These are phyloP conservation scores for Globisporangium radiosum DNA, from an alignment of 352 stramenopile genomes.

Conservation along the genomic window DNA sequence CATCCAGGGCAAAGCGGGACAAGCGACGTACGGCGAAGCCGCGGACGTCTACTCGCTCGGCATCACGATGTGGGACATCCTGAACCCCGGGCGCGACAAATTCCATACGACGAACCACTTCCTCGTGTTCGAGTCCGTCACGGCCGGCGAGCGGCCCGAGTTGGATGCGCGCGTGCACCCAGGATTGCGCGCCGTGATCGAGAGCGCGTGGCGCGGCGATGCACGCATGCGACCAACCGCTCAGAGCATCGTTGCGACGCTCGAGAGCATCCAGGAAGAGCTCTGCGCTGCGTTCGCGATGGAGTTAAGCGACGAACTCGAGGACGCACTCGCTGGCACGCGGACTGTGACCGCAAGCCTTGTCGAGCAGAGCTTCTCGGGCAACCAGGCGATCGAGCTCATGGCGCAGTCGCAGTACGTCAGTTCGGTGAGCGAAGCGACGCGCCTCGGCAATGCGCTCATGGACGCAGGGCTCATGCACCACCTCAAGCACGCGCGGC, in stretches of 20 bases:
- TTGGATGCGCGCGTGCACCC: constrained; percentile 28
- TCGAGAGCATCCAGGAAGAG: constrained; percentile 47
- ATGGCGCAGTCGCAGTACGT: constrained; percentile 43
- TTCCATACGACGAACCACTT: constrained; percentile 58
- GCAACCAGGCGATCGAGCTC: constrained; percentile 25
- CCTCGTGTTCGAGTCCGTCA: constrained; percentile 43
- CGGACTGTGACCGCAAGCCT: constrained; percentile 9
- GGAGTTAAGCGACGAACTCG: constrained; percentile 32
- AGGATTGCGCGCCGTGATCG: constrained; percentile 32
- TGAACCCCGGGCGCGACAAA: constrained; percentile 47
- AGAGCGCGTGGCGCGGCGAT: constrained; percentile 36
- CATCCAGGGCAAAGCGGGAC: constrained; percentile 49
- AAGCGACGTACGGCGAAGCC: constrained; percentile 49
- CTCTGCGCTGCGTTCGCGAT: constrained; percentile 30
- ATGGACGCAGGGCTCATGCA: constrained; percentile 57
- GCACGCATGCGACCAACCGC: constrained; percentile 33
- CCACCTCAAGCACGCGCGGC: constrained; percentile 37
- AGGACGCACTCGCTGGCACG: constrained; percentile 22
- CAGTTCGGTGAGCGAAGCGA: constrained; percentile 27
- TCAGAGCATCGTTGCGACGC: constrained; percentile 29
- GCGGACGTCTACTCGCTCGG: constrained; percentile 70
- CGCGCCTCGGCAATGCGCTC: constrained; percentile 55
- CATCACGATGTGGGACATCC: constrained; percentile 72
- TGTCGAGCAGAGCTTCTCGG: constrained; percentile 30
- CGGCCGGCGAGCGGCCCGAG: constrained; percentile 38